Percentiles rank a stretch among this genome's conserved stretches.
phyloP scores from a whole-genome alignment of 352 stramenopile genomes.

The Peronospora farinosa region DNA sequence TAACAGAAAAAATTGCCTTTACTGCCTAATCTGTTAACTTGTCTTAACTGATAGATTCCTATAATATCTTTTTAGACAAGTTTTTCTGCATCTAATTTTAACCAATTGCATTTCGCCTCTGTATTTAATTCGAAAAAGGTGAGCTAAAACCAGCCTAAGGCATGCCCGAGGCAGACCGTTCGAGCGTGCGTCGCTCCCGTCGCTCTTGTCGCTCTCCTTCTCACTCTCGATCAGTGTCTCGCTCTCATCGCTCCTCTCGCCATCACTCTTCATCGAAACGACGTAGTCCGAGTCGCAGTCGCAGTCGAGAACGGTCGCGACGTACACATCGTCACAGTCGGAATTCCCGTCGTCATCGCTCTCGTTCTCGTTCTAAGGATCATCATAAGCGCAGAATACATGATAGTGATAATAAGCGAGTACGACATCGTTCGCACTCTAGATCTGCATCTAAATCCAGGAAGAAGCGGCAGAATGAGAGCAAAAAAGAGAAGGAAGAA shows the following conservation, averaged over 20 bases:
- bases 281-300: slow-evolving; percentile 20
- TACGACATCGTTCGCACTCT: slow-evolving; percentile 6
- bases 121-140: too few species aligned
- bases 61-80: too few species aligned
- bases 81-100: background rate
- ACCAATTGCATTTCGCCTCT: background rate
- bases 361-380: slow-evolving; percentile 24
- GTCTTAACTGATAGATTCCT: too few species aligned
- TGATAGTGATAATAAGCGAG: slow-evolving; percentile 12
- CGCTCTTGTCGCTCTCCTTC: slow-evolving; percentile 5
- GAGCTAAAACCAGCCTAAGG: background rate
- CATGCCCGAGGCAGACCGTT: slow-evolving; percentile 3
- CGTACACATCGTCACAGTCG: slow-evolving; percentile 18
- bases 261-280: slow-evolving; percentile 19
- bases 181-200: slow-evolving; percentile 8
- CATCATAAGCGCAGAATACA: slow-evolving; percentile 20
- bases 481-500: background rate
- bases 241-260: slow-evolving; percentile 11
- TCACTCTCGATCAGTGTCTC: slow-evolving; percentile 11
- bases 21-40: too few species aligned
- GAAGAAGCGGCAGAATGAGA: slow-evolving; percentile 7
- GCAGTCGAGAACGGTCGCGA: slow-evolving; percentile 28
- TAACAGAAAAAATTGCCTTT: too few species aligned
- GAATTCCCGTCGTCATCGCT: slow-evolving; percentile 17
- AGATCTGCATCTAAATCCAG: slow-evolving; percentile 9